Evolutionary conservation across 2,329 filamentous ascomycete species (phyloP).

Genomic region (Exophiala calicioides): DNA sequence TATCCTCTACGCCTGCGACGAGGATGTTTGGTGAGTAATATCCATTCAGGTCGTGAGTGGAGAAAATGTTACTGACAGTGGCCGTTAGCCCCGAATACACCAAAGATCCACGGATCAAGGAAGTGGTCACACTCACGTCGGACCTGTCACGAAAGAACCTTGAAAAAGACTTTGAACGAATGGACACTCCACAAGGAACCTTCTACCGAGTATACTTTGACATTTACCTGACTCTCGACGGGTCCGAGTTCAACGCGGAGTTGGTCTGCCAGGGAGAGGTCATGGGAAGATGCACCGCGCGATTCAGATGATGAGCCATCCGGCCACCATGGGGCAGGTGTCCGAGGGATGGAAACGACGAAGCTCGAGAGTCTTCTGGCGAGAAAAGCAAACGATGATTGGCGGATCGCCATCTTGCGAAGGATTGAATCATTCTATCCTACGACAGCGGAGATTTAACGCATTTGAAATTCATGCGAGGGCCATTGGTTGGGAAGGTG

Average conservation of each 20-base stretch:
- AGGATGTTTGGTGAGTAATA: constrained; percentile 69
- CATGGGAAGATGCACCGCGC: constrained; percentile 92
- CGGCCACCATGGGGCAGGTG: too few species aligned
- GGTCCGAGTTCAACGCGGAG: constrained; percentile 96
- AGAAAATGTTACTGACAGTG: constrained; percentile 9
- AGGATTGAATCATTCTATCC: background rate
- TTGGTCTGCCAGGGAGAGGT: constrained; percentile 98
- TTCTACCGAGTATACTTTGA: constrained; percentile 78
- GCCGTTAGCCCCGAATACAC: constrained; percentile 76
- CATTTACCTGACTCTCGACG: constrained; percentile 88
- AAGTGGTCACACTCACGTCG: constrained; percentile 95
- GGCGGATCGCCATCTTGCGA: background rate
- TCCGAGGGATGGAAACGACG: too few species aligned
- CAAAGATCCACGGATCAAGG: constrained; percentile 99
- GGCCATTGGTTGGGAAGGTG: background rate
- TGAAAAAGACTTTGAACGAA: constrained; percentile 98
- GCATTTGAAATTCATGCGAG: background rate
- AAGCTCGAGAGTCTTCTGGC: too few species aligned
- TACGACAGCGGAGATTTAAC: background rate
- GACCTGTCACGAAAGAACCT: constrained; percentile 97
- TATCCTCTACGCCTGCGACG: constrained; percentile 94
- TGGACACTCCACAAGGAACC: constrained; percentile 96
- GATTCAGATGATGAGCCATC: constrained; percentile 66
- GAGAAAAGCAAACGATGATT: background rate
- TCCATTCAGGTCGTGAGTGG: background rate